Conservation (phyloP, 176 grass and related monocot species). For the Echinochloa phyllopogon region DNA sequence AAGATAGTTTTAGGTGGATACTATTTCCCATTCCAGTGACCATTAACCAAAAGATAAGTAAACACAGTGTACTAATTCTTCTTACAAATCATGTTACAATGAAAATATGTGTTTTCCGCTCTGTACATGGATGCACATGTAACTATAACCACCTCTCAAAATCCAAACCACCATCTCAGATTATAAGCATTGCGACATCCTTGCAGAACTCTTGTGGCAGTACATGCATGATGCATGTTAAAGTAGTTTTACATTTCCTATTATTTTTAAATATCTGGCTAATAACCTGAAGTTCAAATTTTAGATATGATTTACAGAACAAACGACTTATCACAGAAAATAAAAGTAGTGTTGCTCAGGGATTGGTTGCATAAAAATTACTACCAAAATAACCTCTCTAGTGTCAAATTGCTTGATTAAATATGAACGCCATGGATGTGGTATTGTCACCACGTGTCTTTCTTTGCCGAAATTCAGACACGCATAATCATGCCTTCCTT, state of each 20-base stretch:
- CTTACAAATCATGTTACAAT: background rate
- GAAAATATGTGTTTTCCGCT: background rate
- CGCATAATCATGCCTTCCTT: background rate
- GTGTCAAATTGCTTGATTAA: background rate
- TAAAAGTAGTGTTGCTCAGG: background rate
- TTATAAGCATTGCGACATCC: background rate
- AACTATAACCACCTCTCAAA: background rate
- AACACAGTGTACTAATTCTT: background rate
- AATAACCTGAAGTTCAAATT: background rate
- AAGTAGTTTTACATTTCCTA: background rate
- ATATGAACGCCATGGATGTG: background rate
- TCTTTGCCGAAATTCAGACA: slow-evolving; percentile 15
- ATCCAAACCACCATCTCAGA: background rate
- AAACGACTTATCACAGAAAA: background rate
- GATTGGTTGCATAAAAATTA: background rate
- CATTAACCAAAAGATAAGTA: background rate
- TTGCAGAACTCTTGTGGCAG: background rate
- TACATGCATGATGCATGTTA: background rate
- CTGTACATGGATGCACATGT: background rate
- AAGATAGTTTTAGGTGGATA: background rate
- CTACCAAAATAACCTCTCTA: background rate
- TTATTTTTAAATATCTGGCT: background rate
- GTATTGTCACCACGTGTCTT: background rate
- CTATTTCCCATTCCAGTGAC: slow-evolving; percentile 16
- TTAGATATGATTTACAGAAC: background rate